phyloP scores from a whole-genome alignment of 2,329 filamentous ascomycete genomes.

The Alternaria sp. region DNA sequence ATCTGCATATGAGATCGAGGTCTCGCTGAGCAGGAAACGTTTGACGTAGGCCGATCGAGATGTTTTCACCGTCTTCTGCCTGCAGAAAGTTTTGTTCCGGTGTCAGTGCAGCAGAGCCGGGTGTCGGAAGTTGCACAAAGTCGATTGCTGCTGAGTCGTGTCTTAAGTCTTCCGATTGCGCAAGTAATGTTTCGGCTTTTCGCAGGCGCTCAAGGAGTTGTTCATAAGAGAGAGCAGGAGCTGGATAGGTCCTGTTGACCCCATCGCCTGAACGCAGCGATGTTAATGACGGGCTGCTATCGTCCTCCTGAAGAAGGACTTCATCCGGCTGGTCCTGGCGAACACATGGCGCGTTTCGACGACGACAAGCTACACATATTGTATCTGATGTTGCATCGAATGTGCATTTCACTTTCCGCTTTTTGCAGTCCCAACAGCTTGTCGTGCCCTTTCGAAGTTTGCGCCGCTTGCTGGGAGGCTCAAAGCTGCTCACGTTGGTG shows the following conservation, averaged over 20 bases:
- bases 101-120: background rate
- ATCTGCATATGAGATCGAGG: background rate
- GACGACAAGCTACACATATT: slow-evolving; percentile 11
- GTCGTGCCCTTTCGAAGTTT: slow-evolving; percentile 35
- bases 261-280: background rate
- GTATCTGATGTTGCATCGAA: slow-evolving; percentile 13
- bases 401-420: slow-evolving; percentile 32
- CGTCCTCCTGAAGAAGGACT: background rate
- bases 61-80: slow-evolving; percentile 9
- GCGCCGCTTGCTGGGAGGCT: slow-evolving; percentile 22
- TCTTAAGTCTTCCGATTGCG: background rate
- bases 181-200: slow-evolving; percentile 17
- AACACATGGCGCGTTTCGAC: slow-evolving; percentile 27
- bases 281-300: background rate
- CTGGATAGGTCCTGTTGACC: background rate
- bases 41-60: slow-evolving; percentile 15
- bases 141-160: slow-evolving; percentile 3
- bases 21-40: slow-evolving; percentile 14
- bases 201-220: slow-evolving; percentile 18
- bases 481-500: slow-evolving; percentile 4
- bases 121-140: slow-evolving; percentile 6
- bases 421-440: slow-evolving; percentile 39
- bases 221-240: background rate
- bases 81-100: background rate
- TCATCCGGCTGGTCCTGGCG: slow-evolving; percentile 30